Evolutionary conservation across 2,329 filamentous ascomycete species (phyloP), one percentile per base, ranked within the genome.

Genomic region (Neocatenulostroma microsporum): DNA sequence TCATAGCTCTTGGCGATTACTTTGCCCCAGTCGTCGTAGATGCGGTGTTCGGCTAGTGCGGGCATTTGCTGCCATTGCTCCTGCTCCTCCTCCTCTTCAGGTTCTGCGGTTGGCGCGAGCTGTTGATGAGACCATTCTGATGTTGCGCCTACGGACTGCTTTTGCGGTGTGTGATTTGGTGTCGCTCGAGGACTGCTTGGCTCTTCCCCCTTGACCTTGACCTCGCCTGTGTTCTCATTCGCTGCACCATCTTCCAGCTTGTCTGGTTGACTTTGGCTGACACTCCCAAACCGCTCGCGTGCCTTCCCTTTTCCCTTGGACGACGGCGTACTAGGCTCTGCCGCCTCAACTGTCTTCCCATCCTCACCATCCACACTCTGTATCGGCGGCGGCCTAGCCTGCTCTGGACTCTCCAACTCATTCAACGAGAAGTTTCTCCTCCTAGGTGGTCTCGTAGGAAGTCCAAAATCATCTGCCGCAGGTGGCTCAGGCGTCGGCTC

Each of bases 41-140:
- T 83, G 62, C 96, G 89, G 58, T 91, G 93, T 24, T 82, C 82
- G 6, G 88, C 91, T 54, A 88, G 86, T 1, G 91, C 79, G 2
- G 89, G 91, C 91, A 98, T 98, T 3, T 78, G 75, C 64, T 95
- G 86, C 91, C 91, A 98, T 34, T 72, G 77, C 1, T 67, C 79
- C n/a, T 82, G 82, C 5, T 77, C 77, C 9, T 74, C 67, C 2
- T 73, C 62, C 10, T 70, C 65, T 30, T 73, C 66, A 10, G 66
- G 59, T 20, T 72, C 63, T 26, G 73, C 55, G 10, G 30, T 31
- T 32, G 72, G 65, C 8, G 78, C 73, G 32, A 87, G 64, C 47
- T 81, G 78, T 62, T 95, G 87, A 57, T 98, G 89, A 1, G 91
- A 96, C 70, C 84, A 96, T 62, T 94, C 87, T 8, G 88, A 94